These are phyloP conservation scores for Kwoniella newhampshirensis DNA, from an alignment of 768 basidiomycete genomes.

Conservation along the genomic window DNA sequence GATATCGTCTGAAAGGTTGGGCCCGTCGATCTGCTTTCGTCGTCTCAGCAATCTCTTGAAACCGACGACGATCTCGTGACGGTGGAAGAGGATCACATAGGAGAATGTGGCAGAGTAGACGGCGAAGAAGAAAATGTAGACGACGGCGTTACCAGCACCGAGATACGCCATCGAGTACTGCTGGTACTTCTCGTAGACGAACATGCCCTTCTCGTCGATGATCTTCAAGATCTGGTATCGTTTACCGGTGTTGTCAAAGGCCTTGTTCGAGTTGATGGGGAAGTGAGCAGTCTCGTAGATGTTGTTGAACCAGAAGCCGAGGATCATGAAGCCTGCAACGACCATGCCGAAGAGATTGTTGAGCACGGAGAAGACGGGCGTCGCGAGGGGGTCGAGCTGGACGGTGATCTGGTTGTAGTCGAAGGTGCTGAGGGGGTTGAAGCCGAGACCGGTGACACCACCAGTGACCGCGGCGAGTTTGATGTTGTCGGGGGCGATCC, in stretches of 20 bases:
- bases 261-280: conserved; percentile 50
- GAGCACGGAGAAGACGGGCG: conserved; percentile 55
- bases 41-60: conserved; percentile 11
- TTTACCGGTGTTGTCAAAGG: conserved; percentile 58
- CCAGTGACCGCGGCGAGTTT: conserved; percentile 50
- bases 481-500: conserved; percentile 56
- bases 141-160: conserved; percentile 55
- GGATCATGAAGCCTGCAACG: conserved; percentile 29
- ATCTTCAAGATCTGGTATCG: conserved; percentile 59
- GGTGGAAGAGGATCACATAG: conserved; percentile 26
- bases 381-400: conserved; percentile 47
- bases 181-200: conserved; percentile 58
- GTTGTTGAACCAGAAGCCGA: conserved; percentile 35
- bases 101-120: conserved; percentile 42
- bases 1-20: conserved; percentile 19
- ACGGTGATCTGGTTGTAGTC: conserved; percentile 53
- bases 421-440: conserved; percentile 54
- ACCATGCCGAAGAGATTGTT: conserved; percentile 54
- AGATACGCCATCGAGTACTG: conserved; percentile 57
- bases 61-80: conserved; percentile 16
- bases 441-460: conserved; percentile 52
- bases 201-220: conserved; percentile 54
- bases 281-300: conserved; percentile 50
- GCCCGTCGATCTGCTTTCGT: conserved; percentile 3
- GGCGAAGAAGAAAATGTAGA: conserved; percentile 57